Conservation (phyloP, 768 basidiomycete genomes). For the Imleria badia region DNA sequence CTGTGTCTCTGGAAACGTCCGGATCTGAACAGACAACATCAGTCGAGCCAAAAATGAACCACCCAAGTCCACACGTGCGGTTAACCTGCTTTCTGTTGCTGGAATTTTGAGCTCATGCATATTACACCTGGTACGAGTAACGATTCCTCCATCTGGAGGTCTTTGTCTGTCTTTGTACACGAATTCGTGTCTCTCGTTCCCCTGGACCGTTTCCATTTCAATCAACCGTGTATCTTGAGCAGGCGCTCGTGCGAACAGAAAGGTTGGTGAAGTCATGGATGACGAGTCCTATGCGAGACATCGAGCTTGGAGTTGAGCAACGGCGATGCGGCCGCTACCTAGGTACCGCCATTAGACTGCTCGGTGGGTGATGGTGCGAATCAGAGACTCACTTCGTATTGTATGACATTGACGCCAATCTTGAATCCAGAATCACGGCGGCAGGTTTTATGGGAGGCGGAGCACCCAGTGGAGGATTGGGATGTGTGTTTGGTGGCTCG, state of each 20-base stretch:
- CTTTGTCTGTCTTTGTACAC: neutral
- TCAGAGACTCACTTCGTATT: too few species aligned
- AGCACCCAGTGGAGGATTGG: too few species aligned
- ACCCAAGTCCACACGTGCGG: too few species aligned
- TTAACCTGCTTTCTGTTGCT: too few species aligned
- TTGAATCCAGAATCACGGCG: too few species aligned
- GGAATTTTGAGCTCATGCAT: too few species aligned
- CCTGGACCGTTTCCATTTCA: neutral
- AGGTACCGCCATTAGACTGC: neutral
- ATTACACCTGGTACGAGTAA: too few species aligned
- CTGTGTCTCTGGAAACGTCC: slow-evolving; percentile 56
- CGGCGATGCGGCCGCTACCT: too few species aligned
- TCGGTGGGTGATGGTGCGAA: neutral
- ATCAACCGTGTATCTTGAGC: neutral
- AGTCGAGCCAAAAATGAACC: neutral
- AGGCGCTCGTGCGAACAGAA: neutral
- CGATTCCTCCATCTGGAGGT: neutral
- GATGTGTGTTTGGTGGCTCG: too few species aligned
- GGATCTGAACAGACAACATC: slow-evolving; percentile 37
- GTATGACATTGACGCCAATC: too few species aligned
- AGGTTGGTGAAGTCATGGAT: neutral
- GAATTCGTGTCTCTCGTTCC: neutral
- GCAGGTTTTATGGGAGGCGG: too few species aligned
- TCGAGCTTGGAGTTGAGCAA: neutral
- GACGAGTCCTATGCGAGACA: neutral